A percentile compares a stretch with the other conserved stretches of the same genome.
Evolutionary conservation across 805 yeast genomes (phyloP).

Genomic region (Nematodospora valgi): DNA sequence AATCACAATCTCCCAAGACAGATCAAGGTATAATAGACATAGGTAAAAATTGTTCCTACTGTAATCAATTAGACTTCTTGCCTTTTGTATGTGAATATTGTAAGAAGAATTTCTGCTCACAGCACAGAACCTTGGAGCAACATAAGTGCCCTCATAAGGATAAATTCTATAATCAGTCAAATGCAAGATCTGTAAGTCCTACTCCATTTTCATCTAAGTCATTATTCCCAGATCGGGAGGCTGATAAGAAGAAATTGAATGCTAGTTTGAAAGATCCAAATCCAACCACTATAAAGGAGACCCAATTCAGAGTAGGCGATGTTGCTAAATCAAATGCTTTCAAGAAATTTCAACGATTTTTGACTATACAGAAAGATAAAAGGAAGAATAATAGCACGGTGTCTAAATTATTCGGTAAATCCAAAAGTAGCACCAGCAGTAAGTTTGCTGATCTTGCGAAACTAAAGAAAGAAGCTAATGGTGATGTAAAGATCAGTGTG

Average conservation of each 20-base stretch:
- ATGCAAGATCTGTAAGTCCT: not conserved
- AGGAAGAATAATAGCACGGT: not conserved
- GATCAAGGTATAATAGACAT: conserved; percentile 47
- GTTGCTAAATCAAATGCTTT: conserved; percentile 23
- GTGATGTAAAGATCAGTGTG: conserved; percentile 43
- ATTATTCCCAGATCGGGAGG: conserved; percentile 51
- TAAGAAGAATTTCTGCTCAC: conserved; percentile 43
- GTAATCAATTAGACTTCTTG: conserved; percentile 53
- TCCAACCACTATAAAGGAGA: conserved; percentile 25
- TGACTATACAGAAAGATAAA: conserved; percentile 19
- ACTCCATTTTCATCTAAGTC: conserved; percentile 33
- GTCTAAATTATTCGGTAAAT: conserved; percentile 5
- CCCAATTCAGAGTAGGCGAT: conserved; percentile 27
- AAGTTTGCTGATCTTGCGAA: conserved; percentile 27
- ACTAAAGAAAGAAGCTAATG: conserved; percentile 48
- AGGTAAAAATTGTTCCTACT: conserved; percentile 54
- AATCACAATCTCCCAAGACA: conserved; percentile 16
- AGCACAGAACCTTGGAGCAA: conserved; percentile 40
- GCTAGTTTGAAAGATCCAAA: conserved; percentile 14
- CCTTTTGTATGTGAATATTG: conserved; percentile 56
- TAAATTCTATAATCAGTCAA: conserved; percentile 4
- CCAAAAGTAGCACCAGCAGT: conserved; percentile 6
- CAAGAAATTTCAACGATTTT: conserved; percentile 24
- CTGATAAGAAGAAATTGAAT: conserved; percentile 36
- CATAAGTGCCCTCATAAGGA: conserved; percentile 29